A percentile compares a stretch with the other conserved stretches of the same genome.
phyloP scores from a whole-genome alignment of 23 red algal species.

The Pyropia yezoensis region DNA sequence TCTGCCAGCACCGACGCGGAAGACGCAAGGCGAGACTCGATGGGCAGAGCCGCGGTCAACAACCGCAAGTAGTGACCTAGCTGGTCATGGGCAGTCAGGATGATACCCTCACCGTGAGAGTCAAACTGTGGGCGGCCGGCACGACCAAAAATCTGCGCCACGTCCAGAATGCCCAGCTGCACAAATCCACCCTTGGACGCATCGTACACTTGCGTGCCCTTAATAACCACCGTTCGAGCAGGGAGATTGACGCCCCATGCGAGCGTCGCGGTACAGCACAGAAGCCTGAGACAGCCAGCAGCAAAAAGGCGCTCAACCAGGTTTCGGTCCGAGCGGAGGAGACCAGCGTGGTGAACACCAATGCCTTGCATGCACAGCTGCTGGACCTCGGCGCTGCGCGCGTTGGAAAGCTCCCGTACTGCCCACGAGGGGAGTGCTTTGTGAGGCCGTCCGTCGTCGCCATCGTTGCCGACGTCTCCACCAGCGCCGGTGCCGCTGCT shows the following conservation, averaged over 20 bases:
- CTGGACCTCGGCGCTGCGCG: conserved; percentile 52
- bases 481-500: no score
- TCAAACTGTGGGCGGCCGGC: conserved; percentile 97
- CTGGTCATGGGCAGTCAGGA: conserved; percentile 71
- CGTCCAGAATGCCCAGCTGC: conserved; percentile 81
- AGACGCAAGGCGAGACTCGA: conserved; percentile 78
- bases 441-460: no score
- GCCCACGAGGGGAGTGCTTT: conserved; percentile 49
- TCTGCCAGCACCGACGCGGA: conserved; percentile 67
- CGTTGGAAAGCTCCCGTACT: conserved; percentile 41
- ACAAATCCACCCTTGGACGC: conserved; percentile 68
- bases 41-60: conserved; percentile 77
- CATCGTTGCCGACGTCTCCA: no score
- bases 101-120: conserved; percentile 76
- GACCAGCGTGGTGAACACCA: conserved; percentile 93
- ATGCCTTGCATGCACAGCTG: conserved; percentile 47
- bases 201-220: conserved; percentile 93
- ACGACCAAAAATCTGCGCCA: conserved; percentile 95
- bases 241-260: conserved; percentile 99
- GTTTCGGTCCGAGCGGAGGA: conserved; percentile 60
- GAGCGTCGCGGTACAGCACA: conserved; percentile 88
- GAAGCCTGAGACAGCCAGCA: conserved; percentile 49
- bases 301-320: conserved; percentile 80
- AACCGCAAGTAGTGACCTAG: conserved; percentile 68
- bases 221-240: conserved; percentile 76